Evolutionary conservation across 2,329 filamentous ascomycete genomes (phyloP), one percentile per base, ranked within the genome.

Genomic region (Diaporthe destruens): DNA sequence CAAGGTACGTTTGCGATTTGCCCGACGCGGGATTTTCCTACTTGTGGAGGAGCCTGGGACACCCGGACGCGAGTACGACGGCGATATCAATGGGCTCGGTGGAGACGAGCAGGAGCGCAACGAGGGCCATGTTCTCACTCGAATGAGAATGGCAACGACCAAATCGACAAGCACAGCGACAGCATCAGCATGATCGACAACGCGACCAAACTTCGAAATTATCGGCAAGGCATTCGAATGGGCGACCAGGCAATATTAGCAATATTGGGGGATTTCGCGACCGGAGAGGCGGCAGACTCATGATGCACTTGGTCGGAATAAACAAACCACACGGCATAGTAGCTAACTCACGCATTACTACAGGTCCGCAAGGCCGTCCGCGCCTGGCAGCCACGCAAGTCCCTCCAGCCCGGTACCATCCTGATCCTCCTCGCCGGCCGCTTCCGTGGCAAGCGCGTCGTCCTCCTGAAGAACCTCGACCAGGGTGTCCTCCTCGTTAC

Each of bases 391-490:
- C 91, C 94, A 81, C 94, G 96, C 84, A 87, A 93, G 84, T 93
- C 94, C 80, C 95, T 99, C 83, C 90, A 94, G 87, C 96, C 96
- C 84, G 96, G 96, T 83, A 94, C 95, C 85, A 91, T 99, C 85
- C 94, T 99, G 84, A 99, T 99, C 88, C 94, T 99, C 85, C 95
- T 99, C 85, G 96, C 96, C 86, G 96, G 96, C 83, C 96, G 96
- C 84, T 99, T 98, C 94, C 96, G 96, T 82, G 96, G 96, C 91
- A 99, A 99, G 95, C 96, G 96, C 85, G 96, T 99, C 83, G 90
- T 99, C 83, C 95, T 98, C 88, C 93, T 99, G 86, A 98, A 98
- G 92, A 91, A 93, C 87, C 95, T 99, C 83, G 90, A 94, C 84
- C 94, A 98, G 89, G 96, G 96, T 88, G 94, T 98, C 79, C 95